Base-by-base conservation (phyloP, 2,329 filamentous ascomycete genomes). In the Parasarocladium wereldwijsianum region DNA sequence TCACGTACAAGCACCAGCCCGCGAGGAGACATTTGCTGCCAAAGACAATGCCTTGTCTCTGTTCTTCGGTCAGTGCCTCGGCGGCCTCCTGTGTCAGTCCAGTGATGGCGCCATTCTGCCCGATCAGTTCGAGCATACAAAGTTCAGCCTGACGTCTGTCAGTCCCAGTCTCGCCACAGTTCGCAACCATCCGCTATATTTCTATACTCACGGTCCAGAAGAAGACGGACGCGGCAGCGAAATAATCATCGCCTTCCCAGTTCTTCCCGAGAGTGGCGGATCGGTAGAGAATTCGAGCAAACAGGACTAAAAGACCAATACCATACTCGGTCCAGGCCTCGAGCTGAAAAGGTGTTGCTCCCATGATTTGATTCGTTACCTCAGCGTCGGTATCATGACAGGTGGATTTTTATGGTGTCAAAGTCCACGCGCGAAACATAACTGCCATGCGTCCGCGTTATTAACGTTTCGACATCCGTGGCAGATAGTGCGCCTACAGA, bases 311-410 rank as follows among this genome's bases (percentile, higher is more conserved):
- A 3, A 50, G 36, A 2, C 57, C 57, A 17, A 62, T 40, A 2
- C 44, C 50, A 27, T 58, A 61, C 32, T 62, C 58, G 11, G 44
- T 43, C 57, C 58, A 62, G 7, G 54, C 54, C 37, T 61, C 57
- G 3, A 40, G 46, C 34, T 57, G 51, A 32, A 60, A 60, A 3
- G 57, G 55, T 4, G 52, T 57, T n/a, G 46, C 44, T 8, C 38
- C 23, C 41, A 44, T 47, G 23, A 17, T 29, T n/a, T n/a, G n/a
- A n/a, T n/a, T n/a, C n/a, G n/a, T n/a, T n/a, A n/a, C n/a, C n/a
- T n/a, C n/a, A n/a, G n/a, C n/a, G n/a, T n/a, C n/a, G n/a, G n/a
- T n/a, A n/a, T n/a, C n/a, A n/a, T n/a, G n/a, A n/a, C n/a, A n/a
- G n/a, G n/a, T n/a, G n/a, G n/a, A n/a, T n/a, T n/a, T n/a, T n/a